Base-by-base conservation (phyloP, 148 eudicot species). In the Arbutus unedo region DNA sequence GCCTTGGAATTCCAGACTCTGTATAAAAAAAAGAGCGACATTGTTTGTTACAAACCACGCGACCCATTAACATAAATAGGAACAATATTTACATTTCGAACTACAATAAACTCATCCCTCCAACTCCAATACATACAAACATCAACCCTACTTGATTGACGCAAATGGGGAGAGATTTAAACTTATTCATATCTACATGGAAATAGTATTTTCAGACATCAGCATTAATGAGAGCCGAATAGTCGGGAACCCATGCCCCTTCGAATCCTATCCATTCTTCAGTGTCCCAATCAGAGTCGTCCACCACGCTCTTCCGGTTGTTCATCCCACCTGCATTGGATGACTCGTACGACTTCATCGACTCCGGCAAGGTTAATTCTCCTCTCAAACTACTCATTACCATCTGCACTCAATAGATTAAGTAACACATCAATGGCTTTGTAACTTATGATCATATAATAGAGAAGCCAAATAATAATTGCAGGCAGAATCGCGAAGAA, bases 221-320 rank as follows among this genome's bases (percentile, higher is more conserved):
- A 57, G 95, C 93, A 81, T 93, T 92, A 60, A 95, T 85, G 38
- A 91, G 93, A 77, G 96, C 90, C 2, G 98, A 82, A 79, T 93
- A 95, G 68, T 91, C 94, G 3, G 93, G 90, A 76, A 87, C 90
- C 59, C 97, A 93, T 11, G 97, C 96, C 56, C 95, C 98, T 92
- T 95, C 96, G 93, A 91, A 93, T 7, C 98, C 98, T 93, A 92
- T 91, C 96, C 98, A 93, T 74, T 92, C 95, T 45, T 95, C 98
- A 93, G 91, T 41, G 21, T 95, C 98, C 89, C 88, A 87, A 74
- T 91, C 97, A 3, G 91, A 86, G 8, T 93, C 91, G 49, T 88
- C 4, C 93, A 90, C 88, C 55, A 90, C 93, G 85, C 90, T 77
- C 82, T 86, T 85, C 11, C 87, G 59, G 8, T 93, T 90, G 44